Base-by-base conservation (phyloP, 805 yeast genomes). In the Metschnikowia matae region DNA sequence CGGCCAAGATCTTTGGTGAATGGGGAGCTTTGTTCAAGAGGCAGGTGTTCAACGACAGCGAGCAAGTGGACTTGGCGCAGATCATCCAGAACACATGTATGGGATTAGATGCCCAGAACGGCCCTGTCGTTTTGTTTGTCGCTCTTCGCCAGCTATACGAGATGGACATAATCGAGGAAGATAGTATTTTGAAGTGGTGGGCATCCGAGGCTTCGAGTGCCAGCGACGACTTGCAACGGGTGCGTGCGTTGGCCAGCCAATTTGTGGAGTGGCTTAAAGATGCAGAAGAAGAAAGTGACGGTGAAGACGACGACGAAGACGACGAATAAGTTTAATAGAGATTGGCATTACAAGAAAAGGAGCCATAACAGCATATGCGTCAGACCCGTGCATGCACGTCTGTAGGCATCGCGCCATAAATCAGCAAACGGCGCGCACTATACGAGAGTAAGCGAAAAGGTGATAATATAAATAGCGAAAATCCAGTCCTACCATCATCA, bases 191-290 rank as follows among this genome's bases (percentile, higher is more conserved):
- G 61, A 64, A 69, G 45, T 94, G 99, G 99, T 94, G 96, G 96
- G 74, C 77, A 48, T 63, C 73, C 17, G 54, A 58, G 26, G 62
- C 57, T 10, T 54, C 65, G 15, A 64, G 68, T 6, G 77, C 71
- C 14, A 62, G 71, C 14, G 76, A 71, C 6, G 74, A 70, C 21
- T 70, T 80, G 39, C 61, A 63, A 14, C 72, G 70, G 26, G 83
- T 84, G 17, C 78, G 85, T 51, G 72, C 63, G 29, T 74, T 81
- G 56, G 83, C 89, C 2, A 79, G 70, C 7, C 85, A 83, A 65
- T 92, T 92, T 84, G 77, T 92, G 18, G 87, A 84, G 17, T 91
- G 97, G 97, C 77, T 92, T 52, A 79, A 79, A 59, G 87, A 83
- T 43, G 97, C 97, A 0, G 84, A 76, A 40, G 86, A 81, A 54